These are phyloP conservation scores for Arabidopsis hybrid DNA, from an alignment of 441 rosid genomes.

Conservation along the genomic window DNA sequence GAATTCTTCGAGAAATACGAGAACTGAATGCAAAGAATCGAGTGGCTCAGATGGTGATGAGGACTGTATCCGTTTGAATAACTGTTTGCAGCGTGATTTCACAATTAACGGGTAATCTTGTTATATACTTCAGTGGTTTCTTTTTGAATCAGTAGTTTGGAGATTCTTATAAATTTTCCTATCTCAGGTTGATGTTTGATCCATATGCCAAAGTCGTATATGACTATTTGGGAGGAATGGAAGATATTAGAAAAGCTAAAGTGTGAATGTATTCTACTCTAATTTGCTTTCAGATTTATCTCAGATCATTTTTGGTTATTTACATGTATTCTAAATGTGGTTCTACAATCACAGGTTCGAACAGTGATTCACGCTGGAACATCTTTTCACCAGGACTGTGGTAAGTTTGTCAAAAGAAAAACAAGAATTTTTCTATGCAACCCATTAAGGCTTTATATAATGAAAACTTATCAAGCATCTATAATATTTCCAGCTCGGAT, in stretches of 20 bases:
- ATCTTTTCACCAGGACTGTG: slow-evolving; percentile 90
- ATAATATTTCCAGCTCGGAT: slow-evolving; percentile 74
- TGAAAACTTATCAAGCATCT: slow-evolving; percentile 6
- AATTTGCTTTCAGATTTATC: slow-evolving; percentile 41
- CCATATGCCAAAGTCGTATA: slow-evolving; percentile 81
- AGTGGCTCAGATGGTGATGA: slow-evolving; percentile 55
- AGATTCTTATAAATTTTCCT: slow-evolving; percentile 7
- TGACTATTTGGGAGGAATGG: slow-evolving; percentile 88
- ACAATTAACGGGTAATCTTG: slow-evolving; percentile 81
- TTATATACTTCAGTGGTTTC: background rate
- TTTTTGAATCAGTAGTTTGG: background rate
- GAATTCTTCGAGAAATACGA: slow-evolving; percentile 39
- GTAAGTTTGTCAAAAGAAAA: slow-evolving; percentile 48
- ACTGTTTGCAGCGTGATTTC: slow-evolving; percentile 85
- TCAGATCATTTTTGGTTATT: slow-evolving; percentile 8
- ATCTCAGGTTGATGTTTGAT: slow-evolving; percentile 87
- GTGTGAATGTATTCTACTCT: slow-evolving; percentile 71
- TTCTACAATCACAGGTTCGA: slow-evolving; percentile 60
- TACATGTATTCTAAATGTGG: slow-evolving; percentile 40
- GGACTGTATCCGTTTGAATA: slow-evolving; percentile 77
- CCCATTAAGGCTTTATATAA: background rate
- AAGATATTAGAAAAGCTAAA: slow-evolving; percentile 86
- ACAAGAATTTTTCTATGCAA: background rate
- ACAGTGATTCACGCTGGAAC: slow-evolving; percentile 74
- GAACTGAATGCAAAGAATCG: slow-evolving; percentile 48